Conservation (phyloP, 139 green algal species). For the Haematococcus sp. region DNA sequence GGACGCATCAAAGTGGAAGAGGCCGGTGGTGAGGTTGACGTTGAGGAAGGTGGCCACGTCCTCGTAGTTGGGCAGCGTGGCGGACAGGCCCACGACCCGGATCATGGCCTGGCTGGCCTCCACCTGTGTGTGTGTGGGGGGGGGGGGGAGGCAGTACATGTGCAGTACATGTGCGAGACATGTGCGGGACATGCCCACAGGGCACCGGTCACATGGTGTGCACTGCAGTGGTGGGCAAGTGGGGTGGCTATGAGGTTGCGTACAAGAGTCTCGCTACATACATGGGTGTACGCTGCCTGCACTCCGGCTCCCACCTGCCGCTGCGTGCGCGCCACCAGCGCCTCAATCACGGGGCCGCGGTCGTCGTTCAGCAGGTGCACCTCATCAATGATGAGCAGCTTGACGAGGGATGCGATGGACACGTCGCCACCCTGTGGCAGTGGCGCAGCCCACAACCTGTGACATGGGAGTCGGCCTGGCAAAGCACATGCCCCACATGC, state of each 20-base stretch:
- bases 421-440: constrained; percentile 62
- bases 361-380: constrained; percentile 98
- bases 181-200: no score
- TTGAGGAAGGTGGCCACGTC: constrained; percentile 93
- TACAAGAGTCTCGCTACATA: no score
- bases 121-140: constrained; percentile 67
- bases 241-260: no score
- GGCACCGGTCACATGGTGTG: neutral
- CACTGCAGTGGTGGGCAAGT: neutral
- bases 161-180: no score
- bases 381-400: constrained; percentile 93
- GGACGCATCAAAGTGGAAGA: constrained; percentile 96
- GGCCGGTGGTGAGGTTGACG: constrained; percentile 49
- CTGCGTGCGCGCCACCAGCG: constrained; percentile 91
- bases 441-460: no score
- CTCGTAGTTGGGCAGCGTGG: constrained; percentile 96
- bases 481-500: no score
- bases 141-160: neutral
- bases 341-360: constrained; percentile 96
- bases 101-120: constrained; percentile 97
- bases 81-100: constrained; percentile 95
- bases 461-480: no score
- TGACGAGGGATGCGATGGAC: constrained; percentile 68
- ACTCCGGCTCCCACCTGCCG: constrained; percentile 73
- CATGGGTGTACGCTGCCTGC: no score